Evolutionary conservation across 352 stramenopile species (phyloP).

Genomic region (Globisporangium carolinianum): DNA sequence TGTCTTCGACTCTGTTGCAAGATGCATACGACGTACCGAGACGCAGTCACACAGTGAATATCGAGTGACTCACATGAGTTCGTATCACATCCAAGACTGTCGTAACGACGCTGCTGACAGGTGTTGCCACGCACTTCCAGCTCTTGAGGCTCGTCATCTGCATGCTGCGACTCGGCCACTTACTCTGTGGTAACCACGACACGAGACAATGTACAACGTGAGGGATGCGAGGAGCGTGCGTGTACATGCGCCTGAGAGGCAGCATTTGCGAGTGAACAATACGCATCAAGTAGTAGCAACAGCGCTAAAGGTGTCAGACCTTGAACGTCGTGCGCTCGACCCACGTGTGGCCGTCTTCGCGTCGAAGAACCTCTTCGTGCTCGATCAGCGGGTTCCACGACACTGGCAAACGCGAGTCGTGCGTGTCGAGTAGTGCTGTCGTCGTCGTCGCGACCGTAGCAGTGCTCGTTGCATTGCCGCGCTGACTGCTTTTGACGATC

Average conservation of each 20-base stretch:
- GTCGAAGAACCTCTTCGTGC: slow-evolving; percentile 33
- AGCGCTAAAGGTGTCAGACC: slow-evolving; percentile 7
- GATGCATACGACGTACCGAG: not conserved
- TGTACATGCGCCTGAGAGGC: no score
- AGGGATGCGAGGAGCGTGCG: not conserved
- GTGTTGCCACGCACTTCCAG: slow-evolving; percentile 37
- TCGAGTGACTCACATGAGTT: no score
- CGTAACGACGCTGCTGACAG: no score
- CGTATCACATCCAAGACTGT: no score
- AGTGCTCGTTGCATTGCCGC: not conserved
- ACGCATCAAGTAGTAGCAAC: no score
- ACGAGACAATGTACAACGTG: not conserved
- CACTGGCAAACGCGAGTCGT: not conserved
- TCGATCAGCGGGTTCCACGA: slow-evolving; percentile 38
- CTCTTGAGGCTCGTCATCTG: slow-evolving; percentile 61
- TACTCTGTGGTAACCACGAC: slow-evolving; percentile 5
- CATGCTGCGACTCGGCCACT: slow-evolving; percentile 27
- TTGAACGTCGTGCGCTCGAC: slow-evolving; percentile 54
- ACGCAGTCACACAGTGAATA: no score
- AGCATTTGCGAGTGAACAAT: no score
- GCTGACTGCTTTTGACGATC: slow-evolving; percentile 35
- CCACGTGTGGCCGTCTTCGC: slow-evolving; percentile 45
- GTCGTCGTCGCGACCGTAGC: not conserved
- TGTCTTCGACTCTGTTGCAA: slow-evolving; percentile 48
- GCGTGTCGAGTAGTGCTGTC: not conserved